Conservation (phyloP, 2,329 filamentous ascomycete genomes). For the Diaporthe humulicola region DNA sequence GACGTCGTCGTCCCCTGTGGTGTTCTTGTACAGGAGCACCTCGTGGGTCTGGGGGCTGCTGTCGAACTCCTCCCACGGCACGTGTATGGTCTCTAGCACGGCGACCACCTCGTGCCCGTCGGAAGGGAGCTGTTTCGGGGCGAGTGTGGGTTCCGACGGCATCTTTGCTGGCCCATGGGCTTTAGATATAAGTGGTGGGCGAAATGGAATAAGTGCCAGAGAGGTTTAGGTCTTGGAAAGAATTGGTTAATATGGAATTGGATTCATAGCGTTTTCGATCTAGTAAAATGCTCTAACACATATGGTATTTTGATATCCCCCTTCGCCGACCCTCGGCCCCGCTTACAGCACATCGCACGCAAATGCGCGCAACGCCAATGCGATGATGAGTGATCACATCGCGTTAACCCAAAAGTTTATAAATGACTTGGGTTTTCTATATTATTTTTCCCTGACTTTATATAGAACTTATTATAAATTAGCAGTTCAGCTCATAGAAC, state of each 20-base stretch:
- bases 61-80: slow-evolving; percentile 36
- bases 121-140: slow-evolving; percentile 28
- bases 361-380: slow-evolving; percentile 33
- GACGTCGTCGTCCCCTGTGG: slow-evolving; percentile 30
- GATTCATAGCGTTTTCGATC: background rate
- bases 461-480: too few species aligned
- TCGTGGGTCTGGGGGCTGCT: slow-evolving; percentile 31
- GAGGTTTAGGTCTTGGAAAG: background rate
- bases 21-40: slow-evolving; percentile 37
- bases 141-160: slow-evolving; percentile 27
- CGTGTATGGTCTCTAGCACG: slow-evolving; percentile 37
- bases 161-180: background rate
- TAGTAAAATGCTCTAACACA: background rate
- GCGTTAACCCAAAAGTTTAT: background rate
- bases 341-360: slow-evolving; percentile 5
- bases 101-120: slow-evolving; percentile 38
- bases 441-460: background rate
- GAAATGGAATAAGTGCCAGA: background rate
- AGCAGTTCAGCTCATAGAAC: background rate
- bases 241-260: background rate
- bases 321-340: background rate
- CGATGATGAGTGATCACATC: slow-evolving; percentile 14
- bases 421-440: background rate
- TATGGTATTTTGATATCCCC: background rate
- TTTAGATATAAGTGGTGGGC: background rate